These are phyloP conservation scores for Amylocystis lapponica DNA, from an alignment of 768 basidiomycete species.

Conservation along the genomic window DNA sequence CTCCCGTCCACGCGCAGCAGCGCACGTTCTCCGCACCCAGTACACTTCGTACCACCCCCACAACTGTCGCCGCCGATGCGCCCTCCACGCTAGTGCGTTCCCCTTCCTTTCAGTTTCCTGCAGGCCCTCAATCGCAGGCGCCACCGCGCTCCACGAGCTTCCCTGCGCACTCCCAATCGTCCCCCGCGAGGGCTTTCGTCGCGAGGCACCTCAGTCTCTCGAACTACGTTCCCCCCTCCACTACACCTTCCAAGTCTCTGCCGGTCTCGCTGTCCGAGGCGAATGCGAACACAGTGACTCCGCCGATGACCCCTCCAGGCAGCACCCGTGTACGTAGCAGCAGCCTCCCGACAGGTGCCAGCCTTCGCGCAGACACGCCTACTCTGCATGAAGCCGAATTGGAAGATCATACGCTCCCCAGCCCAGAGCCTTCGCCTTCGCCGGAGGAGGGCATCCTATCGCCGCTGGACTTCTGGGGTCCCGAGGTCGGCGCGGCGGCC, in stretches of 20 bases:
- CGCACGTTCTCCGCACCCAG: conserved; percentile 25
- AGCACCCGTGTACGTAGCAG: conserved; percentile 11
- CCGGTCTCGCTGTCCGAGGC: too few relatives aligned
- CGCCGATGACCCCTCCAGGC: conserved; percentile 22
- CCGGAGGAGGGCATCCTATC: too few relatives aligned
- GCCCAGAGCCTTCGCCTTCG: too few relatives aligned
- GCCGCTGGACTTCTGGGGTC: conserved; percentile 2
- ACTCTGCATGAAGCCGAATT: conserved; percentile 2
- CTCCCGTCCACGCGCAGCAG: conserved; percentile 18
- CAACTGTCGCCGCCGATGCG: conserved; percentile 11
- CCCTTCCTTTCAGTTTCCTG: not conserved
- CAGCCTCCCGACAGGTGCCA: conserved; percentile 10
- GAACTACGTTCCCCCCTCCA: conserved; percentile 46
- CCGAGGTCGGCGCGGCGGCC: not conserved
- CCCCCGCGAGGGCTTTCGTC: conserved; percentile 17
- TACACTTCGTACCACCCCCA: conserved; percentile 22
- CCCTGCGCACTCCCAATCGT: too few relatives aligned
- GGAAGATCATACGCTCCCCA: too few relatives aligned
- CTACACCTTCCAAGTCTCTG: not conserved
- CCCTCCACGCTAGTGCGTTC: conserved; percentile 1
- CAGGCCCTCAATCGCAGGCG: too few relatives aligned
- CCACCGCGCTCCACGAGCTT: too few relatives aligned
- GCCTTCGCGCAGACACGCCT: conserved; percentile 8
- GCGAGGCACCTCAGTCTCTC: conserved; percentile 33
- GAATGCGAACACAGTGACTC: conserved; percentile 18